Evolutionary conservation across 148 eudicot genomes (phyloP).

Genomic region (Vaccinium darrowii): DNA sequence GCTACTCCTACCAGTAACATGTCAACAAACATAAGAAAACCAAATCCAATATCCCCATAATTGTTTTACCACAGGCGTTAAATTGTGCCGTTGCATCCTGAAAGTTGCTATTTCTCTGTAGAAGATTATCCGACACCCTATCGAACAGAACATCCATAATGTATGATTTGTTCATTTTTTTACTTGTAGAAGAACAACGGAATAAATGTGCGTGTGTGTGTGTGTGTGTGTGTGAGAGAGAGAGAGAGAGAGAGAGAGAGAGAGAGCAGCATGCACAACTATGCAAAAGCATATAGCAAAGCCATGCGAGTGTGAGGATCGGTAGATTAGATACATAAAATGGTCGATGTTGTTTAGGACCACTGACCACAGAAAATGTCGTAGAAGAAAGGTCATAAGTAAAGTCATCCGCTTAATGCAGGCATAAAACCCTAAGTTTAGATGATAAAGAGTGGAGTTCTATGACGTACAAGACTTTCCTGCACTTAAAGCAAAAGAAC

Average conservation of each 20-base stretch:
- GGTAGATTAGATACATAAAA: not conserved
- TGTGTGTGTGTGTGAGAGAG: no score
- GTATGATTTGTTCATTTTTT: no score
- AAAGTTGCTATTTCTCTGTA: not conserved
- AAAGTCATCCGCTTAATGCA: not conserved
- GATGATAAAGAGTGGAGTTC: not conserved
- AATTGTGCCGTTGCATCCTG: not conserved
- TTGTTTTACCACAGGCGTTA: not conserved
- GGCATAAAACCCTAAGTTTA: not conserved
- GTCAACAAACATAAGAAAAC: not conserved
- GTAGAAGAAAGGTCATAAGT: not conserved
- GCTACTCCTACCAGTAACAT: not conserved
- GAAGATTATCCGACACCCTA: no score
- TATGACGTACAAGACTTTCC: not conserved
- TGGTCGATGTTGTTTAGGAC: not conserved
- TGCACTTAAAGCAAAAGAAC: not conserved
- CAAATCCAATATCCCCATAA: not conserved
- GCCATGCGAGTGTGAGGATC: not conserved
- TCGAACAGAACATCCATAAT: no score
- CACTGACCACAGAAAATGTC: not conserved
- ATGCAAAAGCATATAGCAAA: not conserved
- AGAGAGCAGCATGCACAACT: not conserved
- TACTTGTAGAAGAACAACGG: no score
- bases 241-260: no score
- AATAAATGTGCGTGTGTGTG: no score